phyloP scores from a whole-genome alignment of 768 basidiomycete genomes.

The Leucosporidium scottii region DNA sequence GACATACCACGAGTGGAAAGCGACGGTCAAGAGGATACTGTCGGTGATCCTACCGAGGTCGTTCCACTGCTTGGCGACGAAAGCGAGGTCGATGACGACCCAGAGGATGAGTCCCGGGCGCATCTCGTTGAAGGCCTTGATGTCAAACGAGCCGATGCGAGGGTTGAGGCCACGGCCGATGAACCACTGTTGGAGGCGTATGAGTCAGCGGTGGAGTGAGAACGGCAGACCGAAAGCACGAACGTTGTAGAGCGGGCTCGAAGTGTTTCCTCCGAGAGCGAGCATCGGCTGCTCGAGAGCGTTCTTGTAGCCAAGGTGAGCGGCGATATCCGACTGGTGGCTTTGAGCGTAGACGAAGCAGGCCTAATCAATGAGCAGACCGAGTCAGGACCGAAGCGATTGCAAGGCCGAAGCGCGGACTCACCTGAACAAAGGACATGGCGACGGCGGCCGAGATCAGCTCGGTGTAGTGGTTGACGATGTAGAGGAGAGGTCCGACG shows the following conservation, averaged over 20 bases:
- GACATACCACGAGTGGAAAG: conserved; percentile 82
- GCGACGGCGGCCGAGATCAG: conserved; percentile 72
- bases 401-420: neutral
- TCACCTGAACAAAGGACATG: conserved; percentile 63
- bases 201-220: neutral
- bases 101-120: conserved; percentile 87
- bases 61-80: conserved; percentile 82
- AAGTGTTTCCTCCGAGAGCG: conserved; percentile 86
- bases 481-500: conserved; percentile 70
- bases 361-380: conserved; percentile 40
- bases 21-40: conserved; percentile 80
- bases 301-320: too few relatives aligned
- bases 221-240: conserved; percentile 39
- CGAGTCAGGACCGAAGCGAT: neutral
- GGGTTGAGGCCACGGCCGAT: conserved; percentile 95
- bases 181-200: conserved; percentile 56
- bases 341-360: conserved; percentile 62
- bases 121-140: conserved; percentile 68
- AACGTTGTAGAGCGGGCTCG: conserved; percentile 83
- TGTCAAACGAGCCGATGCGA: conserved; percentile 63
- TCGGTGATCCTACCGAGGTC: conserved; percentile 56
- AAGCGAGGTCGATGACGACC: conserved; percentile 79
- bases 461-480: conserved; percentile 88
- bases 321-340: conserved; percentile 47
- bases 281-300: conserved; percentile 55